These are phyloP conservation scores for Inga leiocalycina DNA, from an alignment of 306 rosid genomes.

Conservation along the genomic window DNA sequence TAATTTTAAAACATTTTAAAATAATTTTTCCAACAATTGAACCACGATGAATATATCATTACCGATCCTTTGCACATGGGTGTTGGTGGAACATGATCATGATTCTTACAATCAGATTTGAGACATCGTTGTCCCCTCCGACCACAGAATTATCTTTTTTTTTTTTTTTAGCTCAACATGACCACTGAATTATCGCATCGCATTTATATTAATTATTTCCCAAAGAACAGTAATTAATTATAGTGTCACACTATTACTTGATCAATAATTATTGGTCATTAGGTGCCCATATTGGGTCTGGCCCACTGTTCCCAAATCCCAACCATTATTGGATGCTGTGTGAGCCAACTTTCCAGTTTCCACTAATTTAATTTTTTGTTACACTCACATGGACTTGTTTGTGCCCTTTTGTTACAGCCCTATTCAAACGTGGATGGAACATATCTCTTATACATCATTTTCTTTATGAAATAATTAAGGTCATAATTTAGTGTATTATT, in stretches of 20 bases:
- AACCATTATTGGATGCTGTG: neutral
- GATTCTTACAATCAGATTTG: neutral
- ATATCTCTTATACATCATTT: neutral
- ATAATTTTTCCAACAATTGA: neutral
- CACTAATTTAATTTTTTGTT: neutral
- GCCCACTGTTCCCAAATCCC: neutral
- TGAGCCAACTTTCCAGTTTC: too few species aligned
- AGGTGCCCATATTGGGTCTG: neutral
- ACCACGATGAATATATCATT: neutral
- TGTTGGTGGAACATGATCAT: neutral
- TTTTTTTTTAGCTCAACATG: too few species aligned
- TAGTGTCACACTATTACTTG: neutral
- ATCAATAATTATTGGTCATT: slow-evolving; percentile 12
- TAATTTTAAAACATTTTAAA: neutral
- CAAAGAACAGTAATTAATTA: neutral
- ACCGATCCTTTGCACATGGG: neutral
- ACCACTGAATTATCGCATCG: neutral
- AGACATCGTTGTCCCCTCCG: neutral
- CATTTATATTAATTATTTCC: neutral
- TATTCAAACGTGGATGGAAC: neutral
- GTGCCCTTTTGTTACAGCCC: slow-evolving; percentile 8
- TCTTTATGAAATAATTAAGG: neutral
- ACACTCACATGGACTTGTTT: neutral
- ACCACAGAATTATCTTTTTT: neutral
- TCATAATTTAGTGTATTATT: neutral